A percentile compares a stretch with the other conserved stretches of the same genome.
Conservation (phyloP, 2,329 filamentous ascomycete genomes). For the Emydomyces testavorans region DNA sequence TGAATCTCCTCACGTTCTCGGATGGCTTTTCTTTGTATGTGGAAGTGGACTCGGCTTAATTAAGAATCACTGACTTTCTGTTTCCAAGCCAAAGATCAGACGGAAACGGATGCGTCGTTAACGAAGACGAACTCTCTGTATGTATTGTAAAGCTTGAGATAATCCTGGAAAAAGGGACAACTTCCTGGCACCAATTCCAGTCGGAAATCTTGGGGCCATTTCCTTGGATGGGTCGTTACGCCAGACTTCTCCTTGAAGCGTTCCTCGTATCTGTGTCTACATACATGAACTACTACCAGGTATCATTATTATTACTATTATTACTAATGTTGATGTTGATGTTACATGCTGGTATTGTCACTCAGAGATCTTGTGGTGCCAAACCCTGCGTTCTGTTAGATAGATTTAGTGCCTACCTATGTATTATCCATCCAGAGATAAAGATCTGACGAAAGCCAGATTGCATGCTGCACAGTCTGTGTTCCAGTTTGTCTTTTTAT, state of each 20-base stretch:
- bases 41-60: background rate
- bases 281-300: too few species aligned
- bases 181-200: constrained; percentile 3
- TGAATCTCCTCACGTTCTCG: background rate
- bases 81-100: background rate
- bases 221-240: background rate
- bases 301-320: too few species aligned
- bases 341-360: constrained; percentile 3
- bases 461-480: constrained; percentile 9
- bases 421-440: background rate
- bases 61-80: background rate
- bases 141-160: constrained; percentile 1
- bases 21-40: constrained; percentile 1
- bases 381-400: constrained; percentile 4
- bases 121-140: too few species aligned
- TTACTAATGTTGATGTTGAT: too few species aligned
- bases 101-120: constrained; percentile 5
- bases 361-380: constrained; percentile 6
- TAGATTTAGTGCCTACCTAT: background rate
- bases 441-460: background rate
- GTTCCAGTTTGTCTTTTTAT: background rate
- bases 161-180: background rate
- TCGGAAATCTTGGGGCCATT: constrained; percentile 2
- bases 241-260: background rate
- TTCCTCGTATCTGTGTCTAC: constrained; percentile 5